Evolutionary conservation across 129 eudicot species (phyloP), one percentile per base, ranked within the genome.

Genomic region (Glebionis coronaria): DNA sequence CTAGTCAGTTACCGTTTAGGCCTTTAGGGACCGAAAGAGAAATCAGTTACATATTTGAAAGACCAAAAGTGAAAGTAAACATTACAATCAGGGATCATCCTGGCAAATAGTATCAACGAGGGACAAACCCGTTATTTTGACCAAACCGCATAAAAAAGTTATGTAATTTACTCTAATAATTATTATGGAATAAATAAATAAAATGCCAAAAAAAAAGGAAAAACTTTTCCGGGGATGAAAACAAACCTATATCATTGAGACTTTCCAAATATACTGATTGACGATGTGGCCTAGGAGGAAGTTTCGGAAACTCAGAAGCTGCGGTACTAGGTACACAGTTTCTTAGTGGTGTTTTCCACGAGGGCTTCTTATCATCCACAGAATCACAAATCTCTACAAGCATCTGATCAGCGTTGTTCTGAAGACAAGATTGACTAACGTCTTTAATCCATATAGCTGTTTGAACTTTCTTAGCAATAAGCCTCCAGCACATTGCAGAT

Each of bases 401-500:
- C 45, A 71, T 81, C 65, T 81, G 76, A 80, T 87, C 83, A 13
- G 87, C 90, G 16, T 89, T 94, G 27, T 59, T 74, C 68, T 71
- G 83, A 70, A 94, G 87, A 65, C 99, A 94, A 38, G 88, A 64
- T 63, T 84, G 81, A 76, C 82, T 76, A 3, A 77, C 90, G 8
- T 82, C 88, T 78, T 89, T 94, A 44, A 84, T 76, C 99, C 99
- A 94, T 21, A 94, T 87, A 9, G 99, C 99, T 13, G 99, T 94
- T 75, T 94, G 99, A 67, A 94, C 83, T 80, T 94, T 79, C 62
- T 73, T 71, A 56, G 95, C 92, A 72, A 94, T 83, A 44, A 94
- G 90, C 51, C 85, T 87, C 99, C 99, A 94, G 84, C 99, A 94
- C 99, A 94, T 89, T 55, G 76, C 83, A 29, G 97, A 78, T 69